Percentiles rank a stretch among this genome's conserved stretches.
These are phyloP conservation scores for Ogataea populi-albae DNA, from an alignment of 805 yeast species.

Conservation along the genomic window DNA sequence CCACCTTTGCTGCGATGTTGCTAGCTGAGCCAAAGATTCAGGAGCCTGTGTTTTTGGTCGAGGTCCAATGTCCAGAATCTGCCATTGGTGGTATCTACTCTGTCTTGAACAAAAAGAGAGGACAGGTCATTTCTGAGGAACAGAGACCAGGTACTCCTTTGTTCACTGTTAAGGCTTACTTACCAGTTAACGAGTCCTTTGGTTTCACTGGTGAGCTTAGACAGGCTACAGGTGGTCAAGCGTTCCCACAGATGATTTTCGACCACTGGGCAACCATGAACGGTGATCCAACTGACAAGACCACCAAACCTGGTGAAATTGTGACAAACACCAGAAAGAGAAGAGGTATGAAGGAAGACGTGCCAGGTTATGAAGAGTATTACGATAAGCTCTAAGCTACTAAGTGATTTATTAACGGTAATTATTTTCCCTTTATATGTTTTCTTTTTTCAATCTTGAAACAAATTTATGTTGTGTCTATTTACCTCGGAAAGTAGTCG, in stretches of 20 bases:
- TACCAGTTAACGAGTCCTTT: constrained; percentile 99
- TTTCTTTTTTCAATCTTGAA: constrained; percentile 8
- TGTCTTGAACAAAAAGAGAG: constrained; percentile 98
- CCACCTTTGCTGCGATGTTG: constrained; percentile 95
- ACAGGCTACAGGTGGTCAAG: constrained; percentile 99
- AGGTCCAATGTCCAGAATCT: constrained; percentile 98
- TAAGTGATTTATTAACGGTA: constrained; percentile 5
- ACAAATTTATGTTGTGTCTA: constrained; percentile 3
- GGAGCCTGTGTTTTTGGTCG: constrained; percentile 99
- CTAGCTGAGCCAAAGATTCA: constrained; percentile 98
- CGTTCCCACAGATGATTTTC: constrained; percentile 99
- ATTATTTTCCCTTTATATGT: constrained; percentile 16
- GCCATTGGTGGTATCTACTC: constrained; percentile 99
- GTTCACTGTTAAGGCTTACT: constrained; percentile 99
- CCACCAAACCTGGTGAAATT: constrained; percentile 61
- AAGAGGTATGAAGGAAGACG: constrained; percentile 94
- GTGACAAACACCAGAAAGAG: constrained; percentile 76
- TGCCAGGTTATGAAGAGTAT: constrained; percentile 99
- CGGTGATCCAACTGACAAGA: constrained; percentile 91
- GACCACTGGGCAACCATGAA: constrained; percentile 94
- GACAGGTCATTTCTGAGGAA: constrained; percentile 98
- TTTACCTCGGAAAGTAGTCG: constrained; percentile 4
- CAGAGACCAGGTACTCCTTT: constrained; percentile 99
- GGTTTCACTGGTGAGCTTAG: constrained; percentile 99
- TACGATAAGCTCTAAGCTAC: constrained; percentile 76